Base-by-base conservation (phyloP, 805 yeast species). In the Candida takata region DNA sequence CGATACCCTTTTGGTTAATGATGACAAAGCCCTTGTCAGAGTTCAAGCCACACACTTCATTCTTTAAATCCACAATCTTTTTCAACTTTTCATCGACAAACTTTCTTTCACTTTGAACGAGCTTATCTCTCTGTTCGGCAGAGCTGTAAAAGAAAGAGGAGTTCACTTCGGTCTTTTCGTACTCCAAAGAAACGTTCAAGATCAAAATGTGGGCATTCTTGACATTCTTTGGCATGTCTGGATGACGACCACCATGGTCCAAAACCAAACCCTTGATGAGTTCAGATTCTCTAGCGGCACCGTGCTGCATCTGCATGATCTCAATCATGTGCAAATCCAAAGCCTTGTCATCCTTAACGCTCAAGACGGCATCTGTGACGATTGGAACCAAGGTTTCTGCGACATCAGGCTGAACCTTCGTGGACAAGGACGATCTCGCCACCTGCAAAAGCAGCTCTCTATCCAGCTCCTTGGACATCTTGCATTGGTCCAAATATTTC, bases 171-270 rank as follows among this genome's bases (percentile, higher is more conserved):
- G 96, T 86, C 68, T 92, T 92, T 58, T 92, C 98, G 61, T 92
- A 92, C 62, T 92, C 98, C 49, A 92, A 68, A 6, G 95, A 84
- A 30, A 92, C 98, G 59, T 92, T 92, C 51, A 92, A 72, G 36
- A 85, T 92, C 55, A 92, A 70, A 24, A 92, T 78, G 52, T 75
- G 68, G 2, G 96, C 96, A 58, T 92, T 85, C 45, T 75, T 73
- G 14, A 92, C 80, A 37, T 78, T 65, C 47, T 79, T 83, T 40
- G 98, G 98, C 98, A 92, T 92, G 62, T 92, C 98, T 31, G 98
- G 98, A 68, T 92, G 98, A 59, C 98, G 77, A 13, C 96, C 97
- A 48, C 98, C 98, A 59, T 92, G 98, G 60, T 92, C 98, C 46
- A 92, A 70, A 25, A 92, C 98, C 48, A 92, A 72, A 31, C 98